Conservation (phyloP, 257 asterid genomes). For the Gentiana macrophylla region DNA sequence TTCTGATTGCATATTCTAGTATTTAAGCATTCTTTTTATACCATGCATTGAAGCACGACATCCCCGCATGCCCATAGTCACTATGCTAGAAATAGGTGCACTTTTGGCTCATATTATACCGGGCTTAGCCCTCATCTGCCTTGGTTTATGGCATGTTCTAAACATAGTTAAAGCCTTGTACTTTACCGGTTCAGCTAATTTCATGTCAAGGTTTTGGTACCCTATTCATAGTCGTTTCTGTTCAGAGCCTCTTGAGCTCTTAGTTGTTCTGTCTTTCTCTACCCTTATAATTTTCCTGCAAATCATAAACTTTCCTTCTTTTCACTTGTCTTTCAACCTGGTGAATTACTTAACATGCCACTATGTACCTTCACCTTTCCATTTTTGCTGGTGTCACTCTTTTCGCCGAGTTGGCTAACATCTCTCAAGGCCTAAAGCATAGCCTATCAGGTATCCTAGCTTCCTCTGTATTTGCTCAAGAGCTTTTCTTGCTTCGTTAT, state of each 20-base stretch:
- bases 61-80: background rate
- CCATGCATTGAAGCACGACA: constrained; percentile 9
- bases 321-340: constrained; percentile 46
- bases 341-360: constrained; percentile 58
- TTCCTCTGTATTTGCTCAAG: constrained; percentile 55
- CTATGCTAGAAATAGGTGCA: constrained; percentile 42
- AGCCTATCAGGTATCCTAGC: constrained; percentile 54
- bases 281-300: constrained; percentile 43
- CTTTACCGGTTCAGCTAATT: constrained; percentile 37
- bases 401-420: constrained; percentile 30
- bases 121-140: constrained; percentile 53
- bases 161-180: constrained; percentile 37
- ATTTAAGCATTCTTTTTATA: constrained; percentile 24
- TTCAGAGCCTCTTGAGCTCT: constrained; percentile 41
- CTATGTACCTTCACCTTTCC: constrained; percentile 57
- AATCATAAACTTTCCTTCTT: constrained; percentile 33
- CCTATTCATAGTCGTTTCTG: constrained; percentile 32
- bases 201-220: constrained; percentile 53
- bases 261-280: constrained; percentile 48
- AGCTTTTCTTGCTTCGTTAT: constrained; percentile 71
- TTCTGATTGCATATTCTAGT: constrained; percentile 6
- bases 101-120: constrained; percentile 56
- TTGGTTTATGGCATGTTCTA: constrained; percentile 63
- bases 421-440: constrained; percentile 23
- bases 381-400: constrained; percentile 52